A percentile compares a stretch with the other conserved stretches of the same genome.
phyloP scores from a whole-genome alignment of 2,329 filamentous ascomycete genomes.

The Pseudogymnoascus sp. region DNA sequence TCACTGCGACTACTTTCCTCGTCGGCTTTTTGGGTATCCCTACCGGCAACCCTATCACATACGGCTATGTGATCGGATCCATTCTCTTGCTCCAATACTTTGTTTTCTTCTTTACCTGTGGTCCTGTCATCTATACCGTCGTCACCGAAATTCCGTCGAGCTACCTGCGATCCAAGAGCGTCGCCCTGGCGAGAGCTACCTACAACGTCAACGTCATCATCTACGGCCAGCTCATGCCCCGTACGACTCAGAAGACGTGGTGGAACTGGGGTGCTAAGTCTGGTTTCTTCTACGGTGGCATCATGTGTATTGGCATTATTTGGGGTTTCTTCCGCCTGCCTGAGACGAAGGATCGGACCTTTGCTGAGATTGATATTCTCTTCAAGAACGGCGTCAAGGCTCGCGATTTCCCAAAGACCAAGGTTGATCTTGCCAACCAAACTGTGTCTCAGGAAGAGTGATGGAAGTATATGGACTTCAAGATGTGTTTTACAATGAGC shows the following conservation, averaged over 20 bases:
- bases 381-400: conserved; percentile 33
- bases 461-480: not conserved
- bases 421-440: conserved; percentile 22
- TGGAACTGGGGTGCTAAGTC: conserved; percentile 29
- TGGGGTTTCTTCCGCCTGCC: conserved; percentile 38
- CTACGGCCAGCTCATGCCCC: conserved; percentile 22
- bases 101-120: conserved; percentile 34
- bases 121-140: conserved; percentile 33
- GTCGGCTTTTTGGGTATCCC: conserved; percentile 18
- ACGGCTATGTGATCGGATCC: conserved; percentile 25
- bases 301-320: conserved; percentile 27
- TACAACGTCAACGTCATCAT: conserved; percentile 32
- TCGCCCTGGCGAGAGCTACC: conserved; percentile 29
- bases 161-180: conserved; percentile 32
- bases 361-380: conserved; percentile 35
- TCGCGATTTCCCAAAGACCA: conserved; percentile 30
- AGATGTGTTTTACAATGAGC: not conserved
- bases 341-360: conserved; percentile 34
- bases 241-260: conserved; percentile 17
- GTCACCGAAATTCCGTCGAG: conserved; percentile 34
- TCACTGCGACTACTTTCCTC: conserved; percentile 18
- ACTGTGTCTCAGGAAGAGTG: conserved; percentile 1
- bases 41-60: conserved; percentile 11
- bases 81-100: conserved; percentile 32
- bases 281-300: conserved; percentile 35